Percentiles rank a stretch among this genome's conserved stretches.
phyloP scores from a whole-genome alignment of 2,329 filamentous ascomycete species.

The Trichoderma sp. region DNA sequence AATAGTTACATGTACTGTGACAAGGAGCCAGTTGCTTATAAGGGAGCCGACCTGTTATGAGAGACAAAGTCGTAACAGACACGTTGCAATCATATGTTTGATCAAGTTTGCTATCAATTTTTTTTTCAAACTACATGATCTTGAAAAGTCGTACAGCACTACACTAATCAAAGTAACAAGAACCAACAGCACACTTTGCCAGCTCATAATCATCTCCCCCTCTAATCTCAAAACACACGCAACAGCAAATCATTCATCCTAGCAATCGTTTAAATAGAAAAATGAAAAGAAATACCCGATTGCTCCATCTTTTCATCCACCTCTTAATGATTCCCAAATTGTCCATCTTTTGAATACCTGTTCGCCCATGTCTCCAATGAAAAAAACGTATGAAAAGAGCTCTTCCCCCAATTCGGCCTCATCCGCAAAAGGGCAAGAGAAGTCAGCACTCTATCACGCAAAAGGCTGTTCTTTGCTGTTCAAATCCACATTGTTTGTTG shows the following conservation, averaged over 20 bases:
- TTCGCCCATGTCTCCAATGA: neutral
- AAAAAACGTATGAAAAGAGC: neutral
- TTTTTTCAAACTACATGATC: neutral
- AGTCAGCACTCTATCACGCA: neutral
- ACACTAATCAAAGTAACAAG: neutral
- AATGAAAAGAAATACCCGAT: neutral
- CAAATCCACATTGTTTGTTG: neutral
- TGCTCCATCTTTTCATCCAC: neutral
- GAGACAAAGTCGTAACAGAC: too few relatives aligned
- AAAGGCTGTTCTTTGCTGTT: neutral
- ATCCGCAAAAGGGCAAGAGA: neutral
- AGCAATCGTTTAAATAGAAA: neutral
- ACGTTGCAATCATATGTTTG: too few relatives aligned
- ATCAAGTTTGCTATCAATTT: neutral
- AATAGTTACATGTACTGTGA: too few relatives aligned
- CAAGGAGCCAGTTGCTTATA: too few relatives aligned
- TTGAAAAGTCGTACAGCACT: slow-evolving; percentile 6
- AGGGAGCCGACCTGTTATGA: too few relatives aligned
- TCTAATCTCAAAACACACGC: neutral
- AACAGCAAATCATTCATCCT: neutral
- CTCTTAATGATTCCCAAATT: neutral
- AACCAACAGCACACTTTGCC: neutral
- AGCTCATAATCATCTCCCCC: neutral
- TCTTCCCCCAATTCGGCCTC: neutral
- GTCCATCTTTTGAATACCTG: neutral